Conservation (phyloP, 371 early-diverging fungal genomes). For the Apophysomyces elegans region DNA sequence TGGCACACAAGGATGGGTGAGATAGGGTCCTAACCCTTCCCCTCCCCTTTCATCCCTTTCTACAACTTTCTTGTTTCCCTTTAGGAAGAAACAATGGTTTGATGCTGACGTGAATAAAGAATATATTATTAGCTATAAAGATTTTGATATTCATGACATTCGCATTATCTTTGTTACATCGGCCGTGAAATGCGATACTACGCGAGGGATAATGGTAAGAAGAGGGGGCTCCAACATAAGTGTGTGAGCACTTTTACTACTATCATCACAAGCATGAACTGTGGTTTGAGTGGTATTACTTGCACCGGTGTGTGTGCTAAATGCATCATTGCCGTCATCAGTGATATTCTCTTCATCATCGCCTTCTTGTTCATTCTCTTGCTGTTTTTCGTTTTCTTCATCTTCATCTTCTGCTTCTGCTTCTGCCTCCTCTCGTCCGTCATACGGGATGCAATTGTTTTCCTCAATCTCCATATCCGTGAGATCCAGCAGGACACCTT, state of each 20-base stretch:
- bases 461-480: conserved; percentile 22
- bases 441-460: conserved; percentile 19
- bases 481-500: neutral
- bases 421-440: neutral
- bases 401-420: conserved; percentile 12
- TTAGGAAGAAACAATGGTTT: neutral
- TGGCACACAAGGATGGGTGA: conserved; percentile 9
- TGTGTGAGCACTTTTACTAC: conserved; percentile 10
- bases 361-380: neutral
- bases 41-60: neutral
- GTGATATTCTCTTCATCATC: neutral
- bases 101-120: neutral
- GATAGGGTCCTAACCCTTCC: neutral
- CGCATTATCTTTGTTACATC: conserved; percentile 20
- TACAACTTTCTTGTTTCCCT: neutral
- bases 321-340: neutral
- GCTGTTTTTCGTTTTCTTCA: neutral
- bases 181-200: conserved; percentile 15
- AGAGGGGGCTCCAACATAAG: conserved; percentile 10
- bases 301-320: neutral
- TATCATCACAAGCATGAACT: conserved; percentile 5
- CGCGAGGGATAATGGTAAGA: conserved; percentile 13
- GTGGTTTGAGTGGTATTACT: neutral
- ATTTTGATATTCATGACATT: neutral
- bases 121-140: neutral